phyloP scores from a whole-genome alignment of 257 asterid species.

The Gentiana macrophylla region DNA sequence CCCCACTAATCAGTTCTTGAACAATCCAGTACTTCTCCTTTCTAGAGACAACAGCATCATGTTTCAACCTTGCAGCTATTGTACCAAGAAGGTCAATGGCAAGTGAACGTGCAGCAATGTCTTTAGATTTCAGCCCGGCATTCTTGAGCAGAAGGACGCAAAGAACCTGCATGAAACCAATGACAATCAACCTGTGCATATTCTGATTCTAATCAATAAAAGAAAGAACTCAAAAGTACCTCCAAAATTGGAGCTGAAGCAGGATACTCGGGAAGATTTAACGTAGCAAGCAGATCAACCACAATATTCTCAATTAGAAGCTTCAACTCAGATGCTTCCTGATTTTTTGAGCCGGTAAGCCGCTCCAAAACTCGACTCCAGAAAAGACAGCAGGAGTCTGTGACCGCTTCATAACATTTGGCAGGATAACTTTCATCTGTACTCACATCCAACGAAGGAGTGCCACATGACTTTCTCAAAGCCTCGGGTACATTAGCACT shows the following conservation, averaged over 20 bases:
- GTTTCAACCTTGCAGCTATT: slow-evolving; percentile 92
- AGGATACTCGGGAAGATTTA: slow-evolving; percentile 96
- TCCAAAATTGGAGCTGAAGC: slow-evolving; percentile 88
- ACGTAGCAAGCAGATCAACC: slow-evolving; percentile 75
- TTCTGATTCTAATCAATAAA: slow-evolving; percentile 10
- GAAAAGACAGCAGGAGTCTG: slow-evolving; percentile 92
- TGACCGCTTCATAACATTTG: slow-evolving; percentile 79
- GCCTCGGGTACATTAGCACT: slow-evolving; percentile 90
- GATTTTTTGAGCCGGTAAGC: slow-evolving; percentile 67
- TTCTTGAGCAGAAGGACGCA: slow-evolving; percentile 95
- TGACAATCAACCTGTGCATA: slow-evolving; percentile 9
- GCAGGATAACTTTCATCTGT: slow-evolving; percentile 66
- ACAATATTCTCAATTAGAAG: slow-evolving; percentile 89
- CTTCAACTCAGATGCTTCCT: slow-evolving; percentile 88
- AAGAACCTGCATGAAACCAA: slow-evolving; percentile 62
- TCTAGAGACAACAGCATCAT: slow-evolving; percentile 66
- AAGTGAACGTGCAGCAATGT: slow-evolving; percentile 80
- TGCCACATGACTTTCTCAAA: slow-evolving; percentile 49
- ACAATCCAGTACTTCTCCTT: slow-evolving; percentile 81
- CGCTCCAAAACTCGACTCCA: slow-evolving; percentile 99
- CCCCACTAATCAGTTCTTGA: slow-evolving; percentile 36
- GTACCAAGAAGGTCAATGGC: slow-evolving; percentile 99
- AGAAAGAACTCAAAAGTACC: slow-evolving; percentile 28
- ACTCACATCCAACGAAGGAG: slow-evolving; percentile 55
- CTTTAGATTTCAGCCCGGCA: slow-evolving; percentile 93